Percentiles rank a stretch among this genome's conserved stretches.
phyloP scores from a whole-genome alignment of 345 rosid genomes.

The Citrus inodora region DNA sequence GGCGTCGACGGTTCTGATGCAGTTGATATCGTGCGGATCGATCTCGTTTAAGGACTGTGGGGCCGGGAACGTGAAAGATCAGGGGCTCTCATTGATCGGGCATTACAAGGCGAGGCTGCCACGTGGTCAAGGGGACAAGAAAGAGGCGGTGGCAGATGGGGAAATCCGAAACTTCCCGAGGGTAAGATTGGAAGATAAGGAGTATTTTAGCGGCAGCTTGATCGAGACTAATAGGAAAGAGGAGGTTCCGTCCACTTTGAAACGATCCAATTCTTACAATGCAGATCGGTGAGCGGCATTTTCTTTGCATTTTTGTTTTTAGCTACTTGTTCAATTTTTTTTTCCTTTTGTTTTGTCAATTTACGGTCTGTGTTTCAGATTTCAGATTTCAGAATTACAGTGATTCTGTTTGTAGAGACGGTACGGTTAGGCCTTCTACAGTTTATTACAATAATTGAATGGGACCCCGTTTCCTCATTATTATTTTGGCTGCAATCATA shows the following conservation, averaged over 20 bases:
- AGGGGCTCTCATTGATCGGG: constrained; percentile 53
- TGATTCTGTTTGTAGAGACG: not conserved
- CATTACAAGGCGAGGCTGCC: constrained; percentile 45
- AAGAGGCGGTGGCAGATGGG: constrained; percentile 29
- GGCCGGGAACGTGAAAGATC: constrained; percentile 55
- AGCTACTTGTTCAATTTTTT: no score
- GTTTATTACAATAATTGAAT: not conserved
- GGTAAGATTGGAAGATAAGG: constrained; percentile 75
- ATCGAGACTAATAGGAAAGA: constrained; percentile 59
- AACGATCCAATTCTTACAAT: constrained; percentile 80
- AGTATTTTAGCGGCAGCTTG: constrained; percentile 93
- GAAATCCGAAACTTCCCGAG: constrained; percentile 37
- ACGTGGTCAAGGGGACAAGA: constrained; percentile 44
- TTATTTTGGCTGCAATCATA: not conserved
- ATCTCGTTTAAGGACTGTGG: constrained; percentile 78
- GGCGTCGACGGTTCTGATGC: constrained; percentile 89
- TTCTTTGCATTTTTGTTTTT: not conserved
- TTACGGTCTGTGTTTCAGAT: not conserved
- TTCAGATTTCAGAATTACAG: not conserved
- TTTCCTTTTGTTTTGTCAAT: not conserved
- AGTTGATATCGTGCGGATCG: constrained; percentile 86
- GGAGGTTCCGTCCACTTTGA: constrained; percentile 46
- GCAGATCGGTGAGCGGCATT: constrained; percentile 57
- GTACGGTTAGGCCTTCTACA: not conserved
- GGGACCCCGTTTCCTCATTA: not conserved